These are phyloP conservation scores for Wickerhamomyces kurtzmanii DNA, from an alignment of 805 yeast genomes.

Conservation along the genomic window DNA sequence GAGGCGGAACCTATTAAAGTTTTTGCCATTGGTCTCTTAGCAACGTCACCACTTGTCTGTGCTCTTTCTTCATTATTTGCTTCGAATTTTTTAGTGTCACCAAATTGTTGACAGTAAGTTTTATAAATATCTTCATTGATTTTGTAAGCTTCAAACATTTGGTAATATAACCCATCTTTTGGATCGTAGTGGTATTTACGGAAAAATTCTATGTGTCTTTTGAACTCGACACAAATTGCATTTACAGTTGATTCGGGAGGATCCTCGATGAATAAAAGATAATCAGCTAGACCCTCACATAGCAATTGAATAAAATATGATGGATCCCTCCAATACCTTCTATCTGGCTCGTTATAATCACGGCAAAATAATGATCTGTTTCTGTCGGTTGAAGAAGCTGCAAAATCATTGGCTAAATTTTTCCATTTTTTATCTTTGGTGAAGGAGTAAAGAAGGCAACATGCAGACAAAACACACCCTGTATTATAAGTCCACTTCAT, in stretches of 20 bases:
- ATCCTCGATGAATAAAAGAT: constrained; percentile 36
- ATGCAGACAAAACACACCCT: constrained; percentile 54
- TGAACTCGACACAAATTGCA: constrained; percentile 28
- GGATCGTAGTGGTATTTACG: constrained; percentile 49
- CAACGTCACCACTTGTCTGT: constrained; percentile 26
- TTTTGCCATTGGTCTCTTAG: constrained; percentile 29
- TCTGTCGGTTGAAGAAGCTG: constrained; percentile 49
- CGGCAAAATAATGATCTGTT: constrained; percentile 51
- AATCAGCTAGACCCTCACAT: constrained; percentile 62
- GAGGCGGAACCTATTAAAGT: constrained; percentile 54
- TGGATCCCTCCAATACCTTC: constrained; percentile 56
- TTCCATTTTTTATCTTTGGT: constrained; percentile 45
- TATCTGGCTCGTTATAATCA: constrained; percentile 35
- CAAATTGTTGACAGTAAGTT: constrained; percentile 41
- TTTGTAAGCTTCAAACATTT: constrained; percentile 46
- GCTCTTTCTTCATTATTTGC: constrained; percentile 43
- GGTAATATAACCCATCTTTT: constrained; percentile 48
- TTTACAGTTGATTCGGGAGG: constrained; percentile 22
- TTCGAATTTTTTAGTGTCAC: constrained; percentile 39
- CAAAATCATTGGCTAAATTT: constrained; percentile 20
- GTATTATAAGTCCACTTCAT: constrained; percentile 61
- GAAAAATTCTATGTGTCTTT: constrained; percentile 46
- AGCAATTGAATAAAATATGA: constrained; percentile 55
- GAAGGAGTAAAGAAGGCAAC: constrained; percentile 35
- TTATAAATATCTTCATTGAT: constrained; percentile 42